Evolutionary conservation across 2,329 filamentous ascomycete species (phyloP), one percentile per base, ranked within the genome.

Genomic region (Fusarium miscanthi): DNA sequence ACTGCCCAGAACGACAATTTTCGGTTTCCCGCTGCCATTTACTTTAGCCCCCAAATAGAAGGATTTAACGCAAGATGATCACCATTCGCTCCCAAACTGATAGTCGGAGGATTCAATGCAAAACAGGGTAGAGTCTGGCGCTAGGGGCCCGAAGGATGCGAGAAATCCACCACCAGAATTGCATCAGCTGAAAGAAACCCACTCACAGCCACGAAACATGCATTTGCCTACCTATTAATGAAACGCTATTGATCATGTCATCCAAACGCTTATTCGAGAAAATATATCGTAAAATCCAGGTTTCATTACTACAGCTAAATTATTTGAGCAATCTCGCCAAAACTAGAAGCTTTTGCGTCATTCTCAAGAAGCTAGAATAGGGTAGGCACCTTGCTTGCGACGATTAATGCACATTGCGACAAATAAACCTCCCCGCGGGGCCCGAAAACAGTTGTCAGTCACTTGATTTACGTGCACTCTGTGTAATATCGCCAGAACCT

Each of bases 11-110:
- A 8, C 13, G 17, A 6, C n/a, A 48, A 57, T 27, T 33, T 35
- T 57, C 30, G 13, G 2, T 6, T 27, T 17, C 27, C n/a, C 40
- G n/a, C 19, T 13, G 21, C 8, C 11, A 19, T 43, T n/a, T 9
- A n/a, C 21, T 33, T 27, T 31, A 8, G 54, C 41, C 54, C 54
- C 54, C 31, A 58, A 23, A 49, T 31, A 17, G 23, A 35, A 48
- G 23, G 30, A 48, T 35, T 57, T 17, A 23, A 11, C 27, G 11
- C 30, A n/a, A 9, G 19, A 23, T 57, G 40, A 27, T n/a, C 23
- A n/a, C 23, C 31, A 49, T 37, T 16, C n/a, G 40, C 31, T 16
- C n/a, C 21, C 31, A 57, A 11, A n/a, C 14, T n/a, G 40, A n/a
- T 17, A n/a, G n/a, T 30, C 10, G 17, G 11, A 56, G 52, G 27